Evolutionary conservation across 1,284 basidiomycete species (phyloP).

Genomic region (Melampsora occidentalis): DNA sequence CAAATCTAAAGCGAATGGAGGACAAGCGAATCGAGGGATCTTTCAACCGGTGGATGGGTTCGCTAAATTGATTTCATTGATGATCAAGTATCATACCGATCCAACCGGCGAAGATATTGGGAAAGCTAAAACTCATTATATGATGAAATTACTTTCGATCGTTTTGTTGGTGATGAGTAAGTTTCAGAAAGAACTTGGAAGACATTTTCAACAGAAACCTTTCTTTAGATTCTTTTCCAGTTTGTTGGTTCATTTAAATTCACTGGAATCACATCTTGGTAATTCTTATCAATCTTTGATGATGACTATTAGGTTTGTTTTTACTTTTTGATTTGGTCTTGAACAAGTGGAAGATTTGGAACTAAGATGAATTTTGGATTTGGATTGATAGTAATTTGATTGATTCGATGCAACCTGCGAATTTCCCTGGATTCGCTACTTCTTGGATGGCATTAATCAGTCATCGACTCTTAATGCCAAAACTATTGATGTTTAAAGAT

Average conservation of each 20-base stretch:
- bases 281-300: slow-evolving; percentile 84
- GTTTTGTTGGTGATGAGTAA: slow-evolving; percentile 93
- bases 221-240: slow-evolving; percentile 99
- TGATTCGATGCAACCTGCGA: slow-evolving; percentile 90
- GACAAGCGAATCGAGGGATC: slow-evolving; percentile 65
- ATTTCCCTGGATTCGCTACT: slow-evolving; percentile 97
- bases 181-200: slow-evolving; percentile 87
- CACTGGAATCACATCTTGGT: slow-evolving; percentile 74
- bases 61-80: slow-evolving; percentile 90
- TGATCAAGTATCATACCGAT: slow-evolving; percentile 99
- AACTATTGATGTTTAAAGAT: slow-evolving; percentile 77
- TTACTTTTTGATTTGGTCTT: background rate
- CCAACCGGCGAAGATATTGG: slow-evolving; percentile 79
- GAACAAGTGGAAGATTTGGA: background rate
- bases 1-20: slow-evolving; percentile 75
- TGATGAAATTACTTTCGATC: slow-evolving; percentile 96
- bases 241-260: slow-evolving; percentile 82
- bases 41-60: slow-evolving; percentile 95
- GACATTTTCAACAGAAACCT: slow-evolving; percentile 91
- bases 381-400: slow-evolving; percentile 74
- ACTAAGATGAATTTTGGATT: slow-evolving; percentile 4
- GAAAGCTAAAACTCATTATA: slow-evolving; percentile 90
- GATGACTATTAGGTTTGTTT: slow-evolving; percentile 63
- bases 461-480: slow-evolving; percentile 95
- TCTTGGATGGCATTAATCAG: slow-evolving; percentile 97